Evolutionary conservation across 2,329 filamentous ascomycete genomes (phyloP).

Genomic region (Shiraia sp.): DNA sequence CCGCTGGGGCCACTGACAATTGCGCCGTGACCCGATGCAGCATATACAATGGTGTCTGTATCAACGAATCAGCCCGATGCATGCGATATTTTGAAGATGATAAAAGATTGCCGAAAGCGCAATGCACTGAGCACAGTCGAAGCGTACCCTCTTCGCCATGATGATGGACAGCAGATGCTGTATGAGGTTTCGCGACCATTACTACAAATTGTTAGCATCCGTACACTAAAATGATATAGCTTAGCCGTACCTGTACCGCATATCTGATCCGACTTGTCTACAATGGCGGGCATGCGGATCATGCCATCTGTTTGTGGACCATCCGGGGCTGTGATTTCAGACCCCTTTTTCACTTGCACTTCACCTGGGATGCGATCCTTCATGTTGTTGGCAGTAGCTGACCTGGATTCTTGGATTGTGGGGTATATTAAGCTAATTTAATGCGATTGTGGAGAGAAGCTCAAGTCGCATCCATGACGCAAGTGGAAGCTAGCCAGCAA

Average conservation of each 20-base stretch:
- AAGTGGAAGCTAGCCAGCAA: too few species aligned
- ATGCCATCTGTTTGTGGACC: slow-evolving; percentile 55
- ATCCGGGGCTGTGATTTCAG: slow-evolving; percentile 37
- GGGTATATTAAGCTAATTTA: background rate
- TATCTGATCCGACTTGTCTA: slow-evolving; percentile 66
- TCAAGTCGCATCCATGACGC: too few species aligned
- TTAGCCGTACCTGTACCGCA: slow-evolving; percentile 64
- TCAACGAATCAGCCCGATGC: slow-evolving; percentile 5
- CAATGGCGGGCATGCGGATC: slow-evolving; percentile 61
- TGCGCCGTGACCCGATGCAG: slow-evolving; percentile 62
- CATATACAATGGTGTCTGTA: slow-evolving; percentile 70
- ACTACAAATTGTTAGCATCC: slow-evolving; percentile 47
- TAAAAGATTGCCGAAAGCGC: background rate
- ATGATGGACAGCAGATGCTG: slow-evolving; percentile 67
- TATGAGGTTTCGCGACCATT: slow-evolving; percentile 66
- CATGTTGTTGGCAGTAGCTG: background rate
- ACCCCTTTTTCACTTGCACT: slow-evolving; percentile 33
- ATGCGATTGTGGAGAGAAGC: too few species aligned
- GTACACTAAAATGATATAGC: background rate
- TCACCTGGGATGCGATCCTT: slow-evolving; percentile 25
- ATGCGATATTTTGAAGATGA: background rate
- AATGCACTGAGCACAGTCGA: background rate
- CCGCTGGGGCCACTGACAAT: slow-evolving; percentile 61
- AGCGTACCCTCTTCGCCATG: slow-evolving; percentile 67
- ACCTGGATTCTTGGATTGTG: background rate